Evolutionary conservation across 2,329 filamentous ascomycete genomes (phyloP).

Genomic region (Ascochyta clinopodiicola): DNA sequence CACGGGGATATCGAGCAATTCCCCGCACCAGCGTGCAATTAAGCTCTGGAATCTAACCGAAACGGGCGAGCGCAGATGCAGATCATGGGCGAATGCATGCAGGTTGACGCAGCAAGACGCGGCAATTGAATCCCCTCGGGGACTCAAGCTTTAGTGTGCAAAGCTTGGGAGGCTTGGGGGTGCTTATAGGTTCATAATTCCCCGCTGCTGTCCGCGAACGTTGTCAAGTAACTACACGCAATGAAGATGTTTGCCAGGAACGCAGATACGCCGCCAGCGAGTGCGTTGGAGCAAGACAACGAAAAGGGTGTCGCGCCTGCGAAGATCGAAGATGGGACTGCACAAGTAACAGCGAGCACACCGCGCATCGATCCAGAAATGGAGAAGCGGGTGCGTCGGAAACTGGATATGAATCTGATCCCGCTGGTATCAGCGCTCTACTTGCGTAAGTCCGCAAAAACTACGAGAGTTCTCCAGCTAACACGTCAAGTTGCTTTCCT

Average conservation of each 20-base stretch:
- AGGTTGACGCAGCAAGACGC: not conserved
- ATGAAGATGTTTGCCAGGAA: slow-evolving; percentile 1
- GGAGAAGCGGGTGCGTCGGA: slow-evolving; percentile 37
- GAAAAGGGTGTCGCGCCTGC: slow-evolving; percentile 7
- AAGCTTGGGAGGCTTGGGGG: slow-evolving; percentile 1
- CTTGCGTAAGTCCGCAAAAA: slow-evolving; percentile 32
- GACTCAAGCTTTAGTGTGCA: not conserved
- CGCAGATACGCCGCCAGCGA: not conserved
- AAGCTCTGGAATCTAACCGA: not conserved
- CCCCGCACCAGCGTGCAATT: slow-evolving; percentile 4
- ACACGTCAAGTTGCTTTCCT: slow-evolving; percentile 27
- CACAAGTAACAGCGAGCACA: not conserved
- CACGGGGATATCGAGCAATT: not conserved
- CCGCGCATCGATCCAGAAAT: slow-evolving; percentile 24
- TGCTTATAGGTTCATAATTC: slow-evolving; percentile 1
- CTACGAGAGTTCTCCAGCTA: not conserved
- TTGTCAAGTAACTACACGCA: not conserved
- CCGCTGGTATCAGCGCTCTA: slow-evolving; percentile 45
- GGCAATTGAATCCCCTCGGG: not conserved
- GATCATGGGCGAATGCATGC: not conserved
- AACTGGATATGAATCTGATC: slow-evolving; percentile 40
- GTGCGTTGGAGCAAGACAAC: not conserved
- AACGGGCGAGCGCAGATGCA: not conserved
- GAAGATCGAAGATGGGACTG: slow-evolving; percentile 11
- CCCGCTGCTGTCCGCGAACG: not conserved